Conservation (phyloP, 176 grass and related monocot species). For the Elymus sibiricus region DNA sequence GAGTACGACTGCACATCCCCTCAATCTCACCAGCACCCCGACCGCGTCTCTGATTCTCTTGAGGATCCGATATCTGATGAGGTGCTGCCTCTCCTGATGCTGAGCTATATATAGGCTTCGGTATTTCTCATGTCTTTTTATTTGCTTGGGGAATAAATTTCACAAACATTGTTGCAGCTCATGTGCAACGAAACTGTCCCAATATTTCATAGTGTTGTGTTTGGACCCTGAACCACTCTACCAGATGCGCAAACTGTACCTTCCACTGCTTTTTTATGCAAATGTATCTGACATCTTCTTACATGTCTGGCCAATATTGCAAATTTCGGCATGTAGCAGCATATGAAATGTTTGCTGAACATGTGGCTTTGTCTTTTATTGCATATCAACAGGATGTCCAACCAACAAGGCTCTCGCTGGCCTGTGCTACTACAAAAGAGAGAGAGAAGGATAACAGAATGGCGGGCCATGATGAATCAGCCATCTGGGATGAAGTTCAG, state of each 20-base stretch:
- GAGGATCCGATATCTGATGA: constrained; percentile 41
- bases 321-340: background rate
- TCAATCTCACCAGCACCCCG: constrained; percentile 23
- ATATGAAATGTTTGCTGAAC: constrained; percentile 8
- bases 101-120: background rate
- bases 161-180: background rate
- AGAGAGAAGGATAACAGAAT: constrained; percentile 23
- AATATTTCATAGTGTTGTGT: background rate
- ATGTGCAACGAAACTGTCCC: background rate
- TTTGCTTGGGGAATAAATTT: background rate
- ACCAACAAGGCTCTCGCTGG: constrained; percentile 30
- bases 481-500: constrained; percentile 34
- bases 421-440: constrained; percentile 12
- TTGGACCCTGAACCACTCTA: background rate
- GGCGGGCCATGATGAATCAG: constrained; percentile 22
- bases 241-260: background rate
- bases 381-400: constrained; percentile 22
- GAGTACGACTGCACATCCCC: background rate
- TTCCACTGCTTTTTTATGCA: background rate
- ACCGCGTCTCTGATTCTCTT: constrained; percentile 8
- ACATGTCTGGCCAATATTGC: background rate
- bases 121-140: background rate
- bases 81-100: constrained; percentile 6
- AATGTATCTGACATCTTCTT: background rate
- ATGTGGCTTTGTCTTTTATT: background rate